Evolutionary conservation across 1,284 basidiomycete species (phyloP).

Genomic region (Coriolopsis trogii): DNA sequence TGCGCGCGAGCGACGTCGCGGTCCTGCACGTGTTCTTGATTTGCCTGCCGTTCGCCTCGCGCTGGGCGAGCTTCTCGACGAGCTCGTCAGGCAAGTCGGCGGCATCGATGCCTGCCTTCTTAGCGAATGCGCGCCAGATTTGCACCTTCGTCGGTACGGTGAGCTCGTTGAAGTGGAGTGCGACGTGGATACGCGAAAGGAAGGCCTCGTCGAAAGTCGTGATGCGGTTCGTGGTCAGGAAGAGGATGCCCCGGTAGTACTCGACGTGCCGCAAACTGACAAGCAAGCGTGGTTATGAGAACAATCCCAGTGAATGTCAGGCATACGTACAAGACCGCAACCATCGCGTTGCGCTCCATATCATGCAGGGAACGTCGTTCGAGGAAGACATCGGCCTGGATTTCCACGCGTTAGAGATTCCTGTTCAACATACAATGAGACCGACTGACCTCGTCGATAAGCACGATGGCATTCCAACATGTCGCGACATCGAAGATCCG

Average conservation of each 20-base stretch:
- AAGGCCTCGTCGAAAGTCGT: constrained; percentile 67
- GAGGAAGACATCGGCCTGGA: constrained; percentile 47
- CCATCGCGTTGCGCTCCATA: constrained; percentile 59
- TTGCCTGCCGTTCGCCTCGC: constrained; percentile 59
- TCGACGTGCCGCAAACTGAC: constrained; percentile 55
- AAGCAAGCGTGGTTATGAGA: background rate
- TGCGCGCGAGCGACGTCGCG: constrained; percentile 56
- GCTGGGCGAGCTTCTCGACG: constrained; percentile 45
- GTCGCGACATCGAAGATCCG: constrained; percentile 47
- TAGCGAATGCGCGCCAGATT: constrained; percentile 59
- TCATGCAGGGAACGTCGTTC: constrained; percentile 63
- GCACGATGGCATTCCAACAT: constrained; percentile 62
- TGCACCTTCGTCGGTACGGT: constrained; percentile 48
- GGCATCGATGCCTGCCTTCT: constrained; percentile 32
- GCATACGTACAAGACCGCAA: constrained; percentile 50
- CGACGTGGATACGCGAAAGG: constrained; percentile 65
- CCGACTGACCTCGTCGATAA: constrained; percentile 39
- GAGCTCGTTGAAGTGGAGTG: constrained; percentile 60
- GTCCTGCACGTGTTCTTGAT: constrained; percentile 68
- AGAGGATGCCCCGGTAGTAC: constrained; percentile 64
- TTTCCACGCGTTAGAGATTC: background rate
- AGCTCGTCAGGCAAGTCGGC: constrained; percentile 40
- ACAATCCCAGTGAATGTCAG: background rate
- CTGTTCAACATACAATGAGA: background rate
- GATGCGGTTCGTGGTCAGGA: constrained; percentile 68